Evolutionary conservation across 441 rosid genomes (phyloP).

Genomic region (Gossypium gossypioides): DNA sequence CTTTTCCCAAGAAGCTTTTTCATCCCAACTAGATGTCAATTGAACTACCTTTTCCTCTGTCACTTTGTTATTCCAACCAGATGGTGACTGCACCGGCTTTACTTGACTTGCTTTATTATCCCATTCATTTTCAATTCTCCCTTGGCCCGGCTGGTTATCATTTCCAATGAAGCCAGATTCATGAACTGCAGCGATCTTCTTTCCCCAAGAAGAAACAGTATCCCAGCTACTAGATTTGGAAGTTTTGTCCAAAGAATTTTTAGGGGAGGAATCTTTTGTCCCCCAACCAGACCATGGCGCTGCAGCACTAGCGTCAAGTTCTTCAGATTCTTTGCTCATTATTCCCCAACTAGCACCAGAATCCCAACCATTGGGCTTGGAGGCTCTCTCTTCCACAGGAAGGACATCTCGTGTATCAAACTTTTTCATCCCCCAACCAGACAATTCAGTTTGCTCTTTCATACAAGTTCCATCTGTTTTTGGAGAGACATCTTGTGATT

Average conservation of each 20-base stretch:
- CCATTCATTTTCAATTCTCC: not conserved
- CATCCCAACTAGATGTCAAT: not conserved
- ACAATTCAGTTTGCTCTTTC: slow-evolving; percentile 12
- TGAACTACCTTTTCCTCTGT: not conserved
- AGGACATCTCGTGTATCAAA: slow-evolving; percentile 9
- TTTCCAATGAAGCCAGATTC: slow-evolving; percentile 1
- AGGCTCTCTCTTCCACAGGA: slow-evolving; percentile 10
- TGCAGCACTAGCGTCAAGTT: slow-evolving; percentile 17
- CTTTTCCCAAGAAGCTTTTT: not conserved
- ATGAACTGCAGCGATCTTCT: not conserved
- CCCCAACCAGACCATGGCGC: slow-evolving; percentile 17
- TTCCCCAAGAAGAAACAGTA: slow-evolving; percentile 7
- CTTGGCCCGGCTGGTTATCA: not conserved
- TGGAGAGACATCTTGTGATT: slow-evolving; percentile 2
- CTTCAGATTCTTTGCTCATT: slow-evolving; percentile 12
- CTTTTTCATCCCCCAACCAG: slow-evolving; percentile 31
- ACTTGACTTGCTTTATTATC: not conserved
- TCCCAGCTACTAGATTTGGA: slow-evolving; percentile 7
- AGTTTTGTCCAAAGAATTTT: not conserved
- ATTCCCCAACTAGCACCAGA: slow-evolving; percentile 15
- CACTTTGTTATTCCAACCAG: slow-evolving; percentile 6
- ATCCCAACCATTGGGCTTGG: slow-evolving; percentile 25
- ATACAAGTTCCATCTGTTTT: slow-evolving; percentile 14
- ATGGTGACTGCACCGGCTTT: not conserved
- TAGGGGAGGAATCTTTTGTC: slow-evolving; percentile 1